These are phyloP conservation scores for Fragaria iinumae DNA, from an alignment of 306 rosid genomes.

Conservation along the genomic window DNA sequence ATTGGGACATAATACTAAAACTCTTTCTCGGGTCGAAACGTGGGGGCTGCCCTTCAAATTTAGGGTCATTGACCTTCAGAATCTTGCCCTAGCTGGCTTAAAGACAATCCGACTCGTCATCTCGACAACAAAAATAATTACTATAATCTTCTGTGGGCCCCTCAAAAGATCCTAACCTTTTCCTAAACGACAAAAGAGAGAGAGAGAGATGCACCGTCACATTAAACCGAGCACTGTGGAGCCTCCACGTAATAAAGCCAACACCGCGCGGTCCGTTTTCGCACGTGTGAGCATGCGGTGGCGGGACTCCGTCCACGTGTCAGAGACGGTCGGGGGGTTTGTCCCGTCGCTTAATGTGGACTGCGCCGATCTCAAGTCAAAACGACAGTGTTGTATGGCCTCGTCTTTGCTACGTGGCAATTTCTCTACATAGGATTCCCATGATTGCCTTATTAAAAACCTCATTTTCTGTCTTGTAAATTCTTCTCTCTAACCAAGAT, in stretches of 20 bases:
- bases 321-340: slow-evolving; percentile 32
- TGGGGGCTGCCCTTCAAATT: too few species aligned
- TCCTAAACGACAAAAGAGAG: not conserved
- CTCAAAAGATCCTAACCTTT: not conserved
- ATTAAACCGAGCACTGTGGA: not conserved
- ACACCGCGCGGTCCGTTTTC: slow-evolving; percentile 5
- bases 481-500: not conserved
- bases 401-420: not conserved
- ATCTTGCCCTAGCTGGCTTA: not conserved
- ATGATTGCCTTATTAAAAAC: not conserved
- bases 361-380: not conserved
- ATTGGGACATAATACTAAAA: not conserved
- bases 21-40: not conserved
- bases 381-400: not conserved
- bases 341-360: slow-evolving; percentile 25
- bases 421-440: slow-evolving; percentile 36
- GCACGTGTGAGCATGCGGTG: slow-evolving; percentile 8
- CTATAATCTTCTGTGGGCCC: not conserved
- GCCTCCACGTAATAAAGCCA: slow-evolving; percentile 7
- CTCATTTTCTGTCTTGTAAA: not conserved
- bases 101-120: not conserved
- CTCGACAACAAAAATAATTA: slow-evolving; percentile 1
- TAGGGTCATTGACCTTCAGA: slow-evolving; percentile 5
- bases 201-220: slow-evolving; percentile 16
- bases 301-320: slow-evolving; percentile 19